A percentile compares a stretch with the other conserved stretches of the same genome.
Evolutionary conservation across 345 rosid genomes (phyloP).

Genomic region (Xanthoceras sorbifolium): DNA sequence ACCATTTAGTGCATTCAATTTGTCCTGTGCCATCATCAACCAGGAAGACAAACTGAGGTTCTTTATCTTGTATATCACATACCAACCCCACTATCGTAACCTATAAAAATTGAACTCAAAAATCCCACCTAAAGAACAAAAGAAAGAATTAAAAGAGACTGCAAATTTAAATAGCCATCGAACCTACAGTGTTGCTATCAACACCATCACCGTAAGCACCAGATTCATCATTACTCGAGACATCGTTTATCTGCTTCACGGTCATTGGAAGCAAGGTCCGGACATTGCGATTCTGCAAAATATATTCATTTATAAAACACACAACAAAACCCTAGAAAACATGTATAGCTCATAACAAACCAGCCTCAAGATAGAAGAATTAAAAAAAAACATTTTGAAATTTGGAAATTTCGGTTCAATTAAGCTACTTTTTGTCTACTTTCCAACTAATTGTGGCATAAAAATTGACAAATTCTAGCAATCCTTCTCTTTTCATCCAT

Average conservation of each 20-base stretch:
- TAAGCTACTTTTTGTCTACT: neutral
- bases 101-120: constrained; percentile 31
- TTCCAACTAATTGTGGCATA: neutral
- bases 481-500: neutral
- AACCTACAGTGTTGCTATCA: constrained; percentile 58
- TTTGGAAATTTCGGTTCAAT: neutral
- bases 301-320: neutral
- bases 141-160: neutral
- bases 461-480: neutral
- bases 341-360: neutral
- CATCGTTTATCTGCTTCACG: constrained; percentile 59
- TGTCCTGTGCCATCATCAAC: constrained; percentile 87
- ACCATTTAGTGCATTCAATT: constrained; percentile 87
- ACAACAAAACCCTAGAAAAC: constrained; percentile 3
- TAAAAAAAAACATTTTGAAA: neutral
- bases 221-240: constrained; percentile 49
- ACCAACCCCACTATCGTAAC: constrained; percentile 69
- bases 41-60: constrained; percentile 63
- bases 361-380: neutral
- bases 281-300: constrained; percentile 52
- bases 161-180: neutral
- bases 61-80: constrained; percentile 58
- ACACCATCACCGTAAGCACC: constrained; percentile 58
- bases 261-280: constrained; percentile 70
- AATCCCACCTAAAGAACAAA: neutral